A percentile compares a stretch with the other conserved stretches of the same genome.
These are phyloP conservation scores for Liquidambar formosana DNA, from an alignment of 164 flowering plant species.

Conservation along the genomic window DNA sequence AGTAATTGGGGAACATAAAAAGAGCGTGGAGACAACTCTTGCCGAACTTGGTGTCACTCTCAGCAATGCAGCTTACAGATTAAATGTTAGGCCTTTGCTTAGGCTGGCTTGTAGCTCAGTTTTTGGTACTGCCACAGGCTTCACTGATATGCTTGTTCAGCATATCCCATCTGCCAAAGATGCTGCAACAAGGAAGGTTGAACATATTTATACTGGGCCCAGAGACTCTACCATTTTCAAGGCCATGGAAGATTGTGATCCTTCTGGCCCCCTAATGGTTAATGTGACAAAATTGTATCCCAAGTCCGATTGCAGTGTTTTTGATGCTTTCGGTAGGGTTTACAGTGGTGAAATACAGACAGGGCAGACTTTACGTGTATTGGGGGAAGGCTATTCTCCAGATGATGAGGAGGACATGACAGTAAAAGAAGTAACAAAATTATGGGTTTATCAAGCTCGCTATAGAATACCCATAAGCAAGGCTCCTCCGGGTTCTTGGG, in stretches of 20 bases:
- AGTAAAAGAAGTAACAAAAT: constrained; percentile 87
- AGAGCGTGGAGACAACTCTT: constrained; percentile 95
- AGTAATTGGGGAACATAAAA: constrained; percentile 95
- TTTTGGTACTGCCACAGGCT: constrained; percentile 95
- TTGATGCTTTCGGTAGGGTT: constrained; percentile 99
- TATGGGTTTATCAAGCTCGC: constrained; percentile 98
- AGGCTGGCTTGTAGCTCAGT: constrained; percentile 96
- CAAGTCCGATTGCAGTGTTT: constrained; percentile 94
- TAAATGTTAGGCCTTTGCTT: constrained; percentile 90
- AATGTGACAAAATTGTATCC: constrained; percentile 95
- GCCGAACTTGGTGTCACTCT: constrained; percentile 93
- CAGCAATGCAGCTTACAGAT: constrained; percentile 82
- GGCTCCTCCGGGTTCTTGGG: constrained; percentile 99
- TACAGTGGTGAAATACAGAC: constrained; percentile 89
- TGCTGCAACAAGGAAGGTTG: constrained; percentile 77
- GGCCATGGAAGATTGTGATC: constrained; percentile 85
- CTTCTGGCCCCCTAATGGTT: constrained; percentile 92
- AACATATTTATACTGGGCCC: constrained; percentile 88
- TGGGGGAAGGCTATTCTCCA: constrained; percentile 99
- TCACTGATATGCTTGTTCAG: constrained; percentile 95
- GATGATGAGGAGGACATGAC: constrained; percentile 99
- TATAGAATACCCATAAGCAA: constrained; percentile 86
- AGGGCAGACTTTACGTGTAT: constrained; percentile 86
- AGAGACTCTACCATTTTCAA: constrained; percentile 58
- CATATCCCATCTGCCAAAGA: constrained; percentile 94